These are phyloP conservation scores for Gaertneriomyces semiglobifer DNA, from an alignment of 192 early-diverging fungal genomes.

Conservation along the genomic window DNA sequence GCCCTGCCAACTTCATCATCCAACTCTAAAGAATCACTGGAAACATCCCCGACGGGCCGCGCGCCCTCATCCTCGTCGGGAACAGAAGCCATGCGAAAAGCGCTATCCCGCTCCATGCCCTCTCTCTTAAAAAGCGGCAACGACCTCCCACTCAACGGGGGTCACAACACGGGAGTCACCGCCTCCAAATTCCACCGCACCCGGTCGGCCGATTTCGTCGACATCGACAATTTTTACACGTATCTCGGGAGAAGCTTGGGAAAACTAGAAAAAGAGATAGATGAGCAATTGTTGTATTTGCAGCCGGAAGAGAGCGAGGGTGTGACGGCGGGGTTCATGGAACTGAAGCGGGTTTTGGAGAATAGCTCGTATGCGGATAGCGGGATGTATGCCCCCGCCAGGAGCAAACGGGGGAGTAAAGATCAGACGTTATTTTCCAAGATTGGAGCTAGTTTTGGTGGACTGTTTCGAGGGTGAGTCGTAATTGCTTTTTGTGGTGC, in stretches of 20 bases:
- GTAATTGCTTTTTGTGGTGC: neutral
- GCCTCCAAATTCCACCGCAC: constrained; percentile 6
- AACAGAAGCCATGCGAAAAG: constrained; percentile 6
- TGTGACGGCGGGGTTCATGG: constrained; percentile 28
- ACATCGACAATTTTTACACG: constrained; percentile 21
- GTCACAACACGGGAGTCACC: neutral
- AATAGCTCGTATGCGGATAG: constrained; percentile 18
- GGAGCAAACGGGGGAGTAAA: neutral
- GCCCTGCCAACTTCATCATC: no score
- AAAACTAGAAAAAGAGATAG: constrained; percentile 36
- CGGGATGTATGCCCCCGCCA: neutral
- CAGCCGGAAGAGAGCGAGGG: constrained; percentile 26
- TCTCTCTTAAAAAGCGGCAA: constrained; percentile 7
- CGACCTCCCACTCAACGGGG: neutral
- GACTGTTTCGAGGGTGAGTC: constrained; percentile 22
- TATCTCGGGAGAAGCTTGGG: constrained; percentile 30
- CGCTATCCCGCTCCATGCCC: constrained; percentile 33
- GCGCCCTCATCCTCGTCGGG: no score
- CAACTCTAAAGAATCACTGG: no score
- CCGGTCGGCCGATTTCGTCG: constrained; percentile 6
- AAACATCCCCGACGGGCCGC: no score
- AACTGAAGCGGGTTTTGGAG: constrained; percentile 35
- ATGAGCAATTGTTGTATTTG: constrained; percentile 26
- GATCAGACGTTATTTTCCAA: constrained; percentile 20
- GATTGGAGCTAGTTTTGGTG: constrained; percentile 17